Conservation (phyloP, 495 filamentous ascomycete species). For the Aspergillus nanangensis region DNA sequence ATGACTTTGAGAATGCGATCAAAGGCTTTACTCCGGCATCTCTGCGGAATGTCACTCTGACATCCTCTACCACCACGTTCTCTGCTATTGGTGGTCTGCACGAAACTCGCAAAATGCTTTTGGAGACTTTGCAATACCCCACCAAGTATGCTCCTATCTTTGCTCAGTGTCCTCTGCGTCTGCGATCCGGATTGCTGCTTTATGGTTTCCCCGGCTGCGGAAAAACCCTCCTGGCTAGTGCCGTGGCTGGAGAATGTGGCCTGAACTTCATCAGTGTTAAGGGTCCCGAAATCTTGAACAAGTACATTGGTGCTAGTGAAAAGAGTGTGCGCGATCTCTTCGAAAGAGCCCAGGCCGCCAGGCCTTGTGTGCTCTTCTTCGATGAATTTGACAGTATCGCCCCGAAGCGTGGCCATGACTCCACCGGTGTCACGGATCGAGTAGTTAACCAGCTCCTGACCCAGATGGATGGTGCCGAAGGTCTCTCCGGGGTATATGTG, state of each 20-base stretch:
- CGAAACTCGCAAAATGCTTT: conserved; percentile 75
- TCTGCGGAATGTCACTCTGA: conserved; percentile 87
- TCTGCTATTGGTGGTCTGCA: conserved; percentile 84
- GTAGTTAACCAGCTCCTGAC: conserved; percentile 97
- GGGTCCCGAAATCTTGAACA: conserved; percentile 96
- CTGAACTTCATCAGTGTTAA: conserved; percentile 98
- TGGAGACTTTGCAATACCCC: conserved; percentile 95
- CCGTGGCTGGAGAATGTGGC: conserved; percentile 92
- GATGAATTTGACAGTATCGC: conserved; percentile 98
- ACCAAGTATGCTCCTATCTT: conserved; percentile 99
- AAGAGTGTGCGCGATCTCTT: conserved; percentile 94
- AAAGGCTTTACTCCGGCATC: conserved; percentile 93
- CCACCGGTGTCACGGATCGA: conserved; percentile 94
- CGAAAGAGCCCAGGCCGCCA: conserved; percentile 81
- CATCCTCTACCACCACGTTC: conserved; percentile 83
- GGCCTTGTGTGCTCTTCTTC: conserved; percentile 92
- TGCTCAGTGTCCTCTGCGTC: conserved; percentile 84
- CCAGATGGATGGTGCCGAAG: conserved; percentile 98
- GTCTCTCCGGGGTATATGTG: conserved; percentile 89
- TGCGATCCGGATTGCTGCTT: conserved; percentile 85
- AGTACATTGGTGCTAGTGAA: conserved; percentile 95
- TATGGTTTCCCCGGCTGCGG: conserved; percentile 96
- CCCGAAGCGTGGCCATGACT: conserved; percentile 94
- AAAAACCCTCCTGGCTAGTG: conserved; percentile 89
- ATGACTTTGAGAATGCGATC: conserved; percentile 78